Evolutionary conservation across 2,329 filamentous ascomycete species (phyloP).

Genomic region (Pseudogymnoascus sp.): DNA sequence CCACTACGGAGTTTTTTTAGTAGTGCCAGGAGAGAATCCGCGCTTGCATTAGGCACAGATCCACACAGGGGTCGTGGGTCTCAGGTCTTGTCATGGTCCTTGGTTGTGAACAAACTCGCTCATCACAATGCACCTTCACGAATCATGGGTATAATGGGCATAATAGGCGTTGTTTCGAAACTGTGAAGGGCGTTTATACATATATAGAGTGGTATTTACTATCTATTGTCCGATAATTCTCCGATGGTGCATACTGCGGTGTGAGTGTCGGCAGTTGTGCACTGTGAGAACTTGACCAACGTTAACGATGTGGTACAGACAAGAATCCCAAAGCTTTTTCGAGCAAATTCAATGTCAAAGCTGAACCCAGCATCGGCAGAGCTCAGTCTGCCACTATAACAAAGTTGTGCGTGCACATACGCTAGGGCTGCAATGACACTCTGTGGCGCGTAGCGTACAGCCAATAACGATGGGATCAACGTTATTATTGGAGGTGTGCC

Average conservation of each 20-base stretch:
- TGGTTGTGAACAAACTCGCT: background rate
- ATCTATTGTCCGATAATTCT: background rate
- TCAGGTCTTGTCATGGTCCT: background rate
- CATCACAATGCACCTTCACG: background rate
- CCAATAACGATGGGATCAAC: background rate
- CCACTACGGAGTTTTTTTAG: no score
- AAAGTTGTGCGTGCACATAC: background rate
- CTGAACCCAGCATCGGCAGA: background rate
- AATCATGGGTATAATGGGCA: background rate
- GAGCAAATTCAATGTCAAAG: background rate
- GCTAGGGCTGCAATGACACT: background rate
- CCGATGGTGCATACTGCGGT: background rate
- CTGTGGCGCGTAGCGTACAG: background rate
- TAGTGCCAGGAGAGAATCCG: background rate
- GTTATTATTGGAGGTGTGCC: background rate
- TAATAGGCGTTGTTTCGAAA: background rate
- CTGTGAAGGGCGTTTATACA: background rate
- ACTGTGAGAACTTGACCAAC: background rate
- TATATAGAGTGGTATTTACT: background rate
- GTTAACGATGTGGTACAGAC: background rate
- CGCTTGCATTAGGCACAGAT: background rate
- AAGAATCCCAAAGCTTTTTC: background rate
- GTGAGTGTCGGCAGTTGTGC: background rate
- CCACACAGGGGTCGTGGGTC: background rate
- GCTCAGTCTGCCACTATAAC: background rate